Evolutionary conservation across 768 basidiomycete genomes (phyloP).

Genomic region (Pulveroboletus sp.): DNA sequence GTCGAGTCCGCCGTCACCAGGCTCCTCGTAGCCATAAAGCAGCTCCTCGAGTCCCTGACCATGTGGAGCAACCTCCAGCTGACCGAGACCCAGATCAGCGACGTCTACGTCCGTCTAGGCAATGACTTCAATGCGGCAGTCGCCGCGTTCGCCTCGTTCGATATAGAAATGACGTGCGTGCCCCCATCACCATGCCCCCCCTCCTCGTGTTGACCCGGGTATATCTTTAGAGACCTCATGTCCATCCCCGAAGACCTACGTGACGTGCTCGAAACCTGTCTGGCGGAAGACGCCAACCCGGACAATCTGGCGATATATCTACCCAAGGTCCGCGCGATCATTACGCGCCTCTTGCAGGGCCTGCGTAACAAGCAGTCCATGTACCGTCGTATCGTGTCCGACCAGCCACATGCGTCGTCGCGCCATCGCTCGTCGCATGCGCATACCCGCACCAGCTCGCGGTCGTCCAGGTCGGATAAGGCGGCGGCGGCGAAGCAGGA

Average conservation of each 20-base stretch:
- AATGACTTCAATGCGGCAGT: slow-evolving; percentile 97
- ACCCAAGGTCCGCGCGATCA: slow-evolving; percentile 87
- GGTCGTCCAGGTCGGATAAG: slow-evolving; percentile 50
- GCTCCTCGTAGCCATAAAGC: slow-evolving; percentile 91
- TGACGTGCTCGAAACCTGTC: slow-evolving; percentile 82
- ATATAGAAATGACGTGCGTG: slow-evolving; percentile 89
- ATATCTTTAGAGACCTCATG: slow-evolving; percentile 69
- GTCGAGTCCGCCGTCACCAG: slow-evolving; percentile 92
- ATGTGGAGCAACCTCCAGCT: slow-evolving; percentile 76
- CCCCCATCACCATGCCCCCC: slow-evolving; percentile 11
- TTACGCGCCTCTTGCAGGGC: slow-evolving; percentile 89
- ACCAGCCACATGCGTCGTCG: slow-evolving; percentile 41
- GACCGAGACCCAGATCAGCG: slow-evolving; percentile 82
- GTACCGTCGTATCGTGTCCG: slow-evolving; percentile 74
- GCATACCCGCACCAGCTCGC: slow-evolving; percentile 54
- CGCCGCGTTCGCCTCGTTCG: slow-evolving; percentile 78
- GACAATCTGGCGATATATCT: slow-evolving; percentile 88
- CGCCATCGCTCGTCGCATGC: slow-evolving; percentile 50
- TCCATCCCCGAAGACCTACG: slow-evolving; percentile 88
- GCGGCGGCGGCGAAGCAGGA: slow-evolving; percentile 32
- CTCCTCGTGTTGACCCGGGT: slow-evolving; percentile 13
- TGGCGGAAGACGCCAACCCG: slow-evolving; percentile 84
- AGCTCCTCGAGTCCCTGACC: slow-evolving; percentile 87
- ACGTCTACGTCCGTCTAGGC: slow-evolving; percentile 93
- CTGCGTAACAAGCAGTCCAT: slow-evolving; percentile 89